These are phyloP conservation scores for Galeopsis tetrahit DNA, from an alignment of 257 asterid genomes.

Conservation along the genomic window DNA sequence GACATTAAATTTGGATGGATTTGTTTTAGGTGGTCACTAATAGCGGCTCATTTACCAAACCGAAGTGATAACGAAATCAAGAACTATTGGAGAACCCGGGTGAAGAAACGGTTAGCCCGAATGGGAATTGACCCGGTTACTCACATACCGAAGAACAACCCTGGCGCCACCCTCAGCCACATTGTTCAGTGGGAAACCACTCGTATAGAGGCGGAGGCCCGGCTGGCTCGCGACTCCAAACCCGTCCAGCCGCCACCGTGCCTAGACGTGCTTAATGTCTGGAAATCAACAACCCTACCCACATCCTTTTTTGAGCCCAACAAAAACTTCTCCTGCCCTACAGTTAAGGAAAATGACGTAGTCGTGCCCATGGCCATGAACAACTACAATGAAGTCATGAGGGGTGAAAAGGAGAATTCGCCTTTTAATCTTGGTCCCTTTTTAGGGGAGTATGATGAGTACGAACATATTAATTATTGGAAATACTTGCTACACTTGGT, in stretches of 20 bases:
- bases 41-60: slow-evolving; percentile 53
- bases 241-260: slow-evolving; percentile 38
- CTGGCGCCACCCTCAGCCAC: slow-evolving; percentile 51
- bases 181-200: slow-evolving; percentile 72
- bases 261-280: slow-evolving; percentile 54
- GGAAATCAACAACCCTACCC: slow-evolving; percentile 50
- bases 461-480: slow-evolving; percentile 42
- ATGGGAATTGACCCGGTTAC: slow-evolving; percentile 66
- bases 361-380: no score
- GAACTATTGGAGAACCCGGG: slow-evolving; percentile 66
- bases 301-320: no score
- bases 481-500: slow-evolving; percentile 46
- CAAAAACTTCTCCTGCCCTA: slow-evolving; percentile 43
- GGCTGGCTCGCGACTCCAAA: slow-evolving; percentile 44
- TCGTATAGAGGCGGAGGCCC: slow-evolving; percentile 60
- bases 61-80: slow-evolving; percentile 61
- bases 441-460: slow-evolving; percentile 40
- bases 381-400: background rate
- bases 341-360: slow-evolving; percentile 18
- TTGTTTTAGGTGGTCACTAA: slow-evolving; percentile 59
- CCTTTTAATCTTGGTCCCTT: slow-evolving; percentile 1
- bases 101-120: slow-evolving; percentile 57
- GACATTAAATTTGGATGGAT: no score
- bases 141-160: slow-evolving; percentile 54
- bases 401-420: slow-evolving; percentile 32